Conservation (phyloP, 2,329 filamentous ascomycete species). For the Beauveria medogensis region DNA sequence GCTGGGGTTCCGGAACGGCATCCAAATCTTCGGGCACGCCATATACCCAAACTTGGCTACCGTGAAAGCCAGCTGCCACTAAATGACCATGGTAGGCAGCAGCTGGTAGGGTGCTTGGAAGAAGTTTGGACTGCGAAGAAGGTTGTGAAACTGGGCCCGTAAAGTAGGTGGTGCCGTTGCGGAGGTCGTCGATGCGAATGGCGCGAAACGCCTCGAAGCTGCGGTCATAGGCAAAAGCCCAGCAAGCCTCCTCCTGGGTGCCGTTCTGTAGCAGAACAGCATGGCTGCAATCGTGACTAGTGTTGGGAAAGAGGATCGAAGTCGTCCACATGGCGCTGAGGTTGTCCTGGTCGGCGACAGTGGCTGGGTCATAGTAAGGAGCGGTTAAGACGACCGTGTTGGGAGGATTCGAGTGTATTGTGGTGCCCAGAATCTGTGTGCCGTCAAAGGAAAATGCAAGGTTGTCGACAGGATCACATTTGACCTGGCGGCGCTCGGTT, state of each 20-base stretch:
- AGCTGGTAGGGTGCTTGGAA: constrained; percentile 62
- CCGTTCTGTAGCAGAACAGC: constrained; percentile 60
- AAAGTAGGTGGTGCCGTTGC: constrained; percentile 73
- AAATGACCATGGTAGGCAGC: constrained; percentile 63
- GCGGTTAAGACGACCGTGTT: constrained; percentile 71
- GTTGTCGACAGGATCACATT: constrained; percentile 67
- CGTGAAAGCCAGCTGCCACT: constrained; percentile 65
- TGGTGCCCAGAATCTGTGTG: constrained; percentile 70
- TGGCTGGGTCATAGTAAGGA: constrained; percentile 69
- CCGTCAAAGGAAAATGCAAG: constrained; percentile 71
- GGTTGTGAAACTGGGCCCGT: constrained; percentile 55
- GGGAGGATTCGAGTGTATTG: constrained; percentile 53
- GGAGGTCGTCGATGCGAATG: constrained; percentile 64
- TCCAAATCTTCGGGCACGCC: constrained; percentile 68
- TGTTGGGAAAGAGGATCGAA: constrained; percentile 76
- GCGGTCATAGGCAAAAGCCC: constrained; percentile 71
- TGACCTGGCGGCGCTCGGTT: constrained; percentile 66
- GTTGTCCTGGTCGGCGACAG: constrained; percentile 55
- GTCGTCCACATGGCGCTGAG: constrained; percentile 76
- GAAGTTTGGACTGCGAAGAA: constrained; percentile 46
- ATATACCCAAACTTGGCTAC: constrained; percentile 69
- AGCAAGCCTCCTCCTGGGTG: constrained; percentile 56
- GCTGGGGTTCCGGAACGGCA: constrained; percentile 40
- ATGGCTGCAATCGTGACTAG: constrained; percentile 71
- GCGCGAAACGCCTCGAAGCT: constrained; percentile 72